phyloP scores from a whole-genome alignment of 768 basidiomycete species.

The Gautieria morchelliformis region DNA sequence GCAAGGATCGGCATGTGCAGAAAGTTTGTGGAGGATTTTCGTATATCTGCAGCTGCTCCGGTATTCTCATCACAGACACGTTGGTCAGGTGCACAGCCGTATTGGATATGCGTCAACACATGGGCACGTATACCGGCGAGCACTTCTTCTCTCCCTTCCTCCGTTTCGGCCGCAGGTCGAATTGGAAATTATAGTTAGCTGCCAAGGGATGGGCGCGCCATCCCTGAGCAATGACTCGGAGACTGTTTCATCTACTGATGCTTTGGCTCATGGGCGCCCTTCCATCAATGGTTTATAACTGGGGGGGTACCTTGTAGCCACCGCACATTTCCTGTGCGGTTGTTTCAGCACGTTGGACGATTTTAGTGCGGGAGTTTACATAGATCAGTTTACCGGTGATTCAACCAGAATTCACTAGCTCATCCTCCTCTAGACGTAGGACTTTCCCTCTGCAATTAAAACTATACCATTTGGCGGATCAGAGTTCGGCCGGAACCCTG shows the following conservation, averaged over 20 bases:
- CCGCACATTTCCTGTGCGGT: too few species aligned
- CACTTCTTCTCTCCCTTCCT: not conserved
- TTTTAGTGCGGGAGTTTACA: too few species aligned
- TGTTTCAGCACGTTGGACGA: too few species aligned
- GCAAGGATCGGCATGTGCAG: slow-evolving; percentile 14
- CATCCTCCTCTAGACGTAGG: too few species aligned
- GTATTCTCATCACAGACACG: slow-evolving; percentile 1
- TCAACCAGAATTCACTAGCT: too few species aligned
- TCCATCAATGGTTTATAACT: too few species aligned
- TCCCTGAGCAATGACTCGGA: slow-evolving; percentile 10
- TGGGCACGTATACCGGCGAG: slow-evolving; percentile 11
- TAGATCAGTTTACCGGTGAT: too few species aligned
- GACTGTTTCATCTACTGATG: slow-evolving; percentile 44
- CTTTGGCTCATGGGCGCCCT: slow-evolving; percentile 63
- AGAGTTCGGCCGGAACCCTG: too few species aligned
- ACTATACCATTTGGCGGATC: too few species aligned
- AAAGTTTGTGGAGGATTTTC: slow-evolving; percentile 12
- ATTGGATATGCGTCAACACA: slow-evolving; percentile 11
- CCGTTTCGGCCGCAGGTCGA: not conserved
- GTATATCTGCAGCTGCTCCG: not conserved
- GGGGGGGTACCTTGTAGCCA: too few species aligned
- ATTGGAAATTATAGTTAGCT: not conserved
- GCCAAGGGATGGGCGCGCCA: not conserved
- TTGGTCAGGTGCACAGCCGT: slow-evolving; percentile 8
- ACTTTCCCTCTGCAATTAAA: too few species aligned